Evolutionary conservation across 2,329 filamentous ascomycete genomes (phyloP).

Genomic region (Trichoderma sp.): DNA sequence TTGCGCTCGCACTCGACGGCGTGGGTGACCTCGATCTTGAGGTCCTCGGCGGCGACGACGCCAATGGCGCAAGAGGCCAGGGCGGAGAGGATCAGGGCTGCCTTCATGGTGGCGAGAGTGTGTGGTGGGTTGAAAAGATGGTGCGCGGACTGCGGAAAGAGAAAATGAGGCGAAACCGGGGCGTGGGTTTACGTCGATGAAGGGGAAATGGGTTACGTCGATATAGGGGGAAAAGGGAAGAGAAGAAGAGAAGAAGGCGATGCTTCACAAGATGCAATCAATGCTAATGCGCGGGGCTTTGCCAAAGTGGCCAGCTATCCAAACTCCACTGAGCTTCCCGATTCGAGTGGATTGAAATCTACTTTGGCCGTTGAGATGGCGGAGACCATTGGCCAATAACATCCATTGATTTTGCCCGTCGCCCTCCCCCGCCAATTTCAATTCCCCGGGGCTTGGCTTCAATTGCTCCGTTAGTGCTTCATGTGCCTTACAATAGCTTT

Average conservation of each 20-base stretch:
- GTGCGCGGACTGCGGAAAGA: neutral
- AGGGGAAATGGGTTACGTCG: neutral
- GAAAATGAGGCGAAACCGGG: neutral
- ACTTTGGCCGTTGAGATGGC: neutral
- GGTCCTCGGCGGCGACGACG: slow-evolving; percentile 55
- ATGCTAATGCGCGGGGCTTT: neutral
- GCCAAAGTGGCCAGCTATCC: slow-evolving; percentile 18
- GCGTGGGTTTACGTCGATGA: neutral
- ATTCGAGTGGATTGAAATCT: neutral
- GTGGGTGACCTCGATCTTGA: slow-evolving; percentile 75
- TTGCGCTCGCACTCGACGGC: slow-evolving; percentile 77
- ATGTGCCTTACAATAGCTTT: neutral
- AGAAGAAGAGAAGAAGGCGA: neutral
- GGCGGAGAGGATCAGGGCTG: slow-evolving; percentile 47
- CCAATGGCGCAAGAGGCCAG: slow-evolving; percentile 52
- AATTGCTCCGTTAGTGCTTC: neutral
- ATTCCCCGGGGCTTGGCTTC: neutral
- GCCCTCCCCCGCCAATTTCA: neutral
- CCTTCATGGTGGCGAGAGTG: slow-evolving; percentile 46
- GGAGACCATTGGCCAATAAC: slow-evolving; percentile 17
- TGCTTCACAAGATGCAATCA: neutral
- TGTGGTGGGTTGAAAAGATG: neutral
- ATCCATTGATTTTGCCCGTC: neutral
- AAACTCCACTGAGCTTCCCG: slow-evolving; percentile 13
- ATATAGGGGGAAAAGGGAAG: neutral